Evolutionary conservation across 2,329 filamentous ascomycete genomes (phyloP).

Genomic region (Colletotrichum sidae): DNA sequence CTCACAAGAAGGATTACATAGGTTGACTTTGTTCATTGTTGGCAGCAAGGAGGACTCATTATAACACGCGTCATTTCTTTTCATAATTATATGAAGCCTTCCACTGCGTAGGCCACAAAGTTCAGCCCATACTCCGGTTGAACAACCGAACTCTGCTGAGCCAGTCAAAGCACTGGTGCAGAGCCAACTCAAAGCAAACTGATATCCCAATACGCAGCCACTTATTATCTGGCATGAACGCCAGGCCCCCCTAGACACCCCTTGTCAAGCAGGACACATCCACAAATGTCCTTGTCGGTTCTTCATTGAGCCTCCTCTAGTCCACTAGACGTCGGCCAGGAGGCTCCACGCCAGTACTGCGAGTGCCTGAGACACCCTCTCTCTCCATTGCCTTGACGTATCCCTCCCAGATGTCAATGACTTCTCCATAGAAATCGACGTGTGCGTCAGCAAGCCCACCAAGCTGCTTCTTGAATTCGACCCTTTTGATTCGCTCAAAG

Average conservation of each 20-base stretch:
- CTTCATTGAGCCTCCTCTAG: conserved; percentile 4
- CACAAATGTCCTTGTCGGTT: too few species aligned
- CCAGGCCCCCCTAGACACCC: too few species aligned
- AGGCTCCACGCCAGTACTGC: conserved; percentile 32
- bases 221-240: not conserved
- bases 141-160: conserved; percentile 12
- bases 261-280: too few species aligned
- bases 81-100: conserved; percentile 22
- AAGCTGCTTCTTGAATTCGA: conserved; percentile 90
- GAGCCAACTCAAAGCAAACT: conserved; percentile 13
- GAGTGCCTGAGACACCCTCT: conserved; percentile 56
- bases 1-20: too few species aligned
- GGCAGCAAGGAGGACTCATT: too few species aligned
- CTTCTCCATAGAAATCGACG: conserved; percentile 84
- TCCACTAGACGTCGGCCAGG: conserved; percentile 32
- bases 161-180: conserved; percentile 1
- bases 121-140: conserved; percentile 3
- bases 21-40: too few species aligned
- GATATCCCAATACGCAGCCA: conserved; percentile 21
- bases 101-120: not conserved
- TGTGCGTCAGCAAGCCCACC: conserved; percentile 87
- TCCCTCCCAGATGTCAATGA: conserved; percentile 86
- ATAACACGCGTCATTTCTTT: not conserved
- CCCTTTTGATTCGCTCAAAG: conserved; percentile 95
- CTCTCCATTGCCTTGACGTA: conserved; percentile 91